Evolutionary conservation across 257 asterid species (phyloP), one percentile per base, ranked within the genome.

Genomic region (Ajuga chamaepitys): DNA sequence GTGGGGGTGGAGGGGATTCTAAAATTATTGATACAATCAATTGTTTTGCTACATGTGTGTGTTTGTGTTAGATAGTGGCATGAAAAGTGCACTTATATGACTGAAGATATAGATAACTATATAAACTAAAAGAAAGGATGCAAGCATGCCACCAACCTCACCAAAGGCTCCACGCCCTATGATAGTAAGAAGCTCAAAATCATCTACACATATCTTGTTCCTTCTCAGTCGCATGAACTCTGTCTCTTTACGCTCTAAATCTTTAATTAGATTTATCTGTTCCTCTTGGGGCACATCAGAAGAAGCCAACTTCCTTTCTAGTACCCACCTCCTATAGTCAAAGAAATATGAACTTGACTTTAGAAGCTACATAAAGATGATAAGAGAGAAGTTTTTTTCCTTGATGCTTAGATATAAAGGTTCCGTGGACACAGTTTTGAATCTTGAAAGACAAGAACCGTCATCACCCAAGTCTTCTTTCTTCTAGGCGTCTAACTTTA

Each of bases 151-250:
- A 83, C 81, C 48, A 72, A 91, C 96, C 97, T 93, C 99, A 16
- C 97, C 99, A 74, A 82, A 93, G 68, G 99, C 99, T 70, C 99
- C 99, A 65, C 96, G 93, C 25, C 99, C 97, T 10, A 93, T 93
- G 74, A 93, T 90, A 52, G 97, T 88, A 61, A 93, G 88, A 74
- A 84, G 96, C 82, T 89, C 99, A 72, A 93, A 93, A 74, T 93
- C 99, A 80, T 93, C 99, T 14, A 89, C 97, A 47, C 96, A 87
- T 71, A 93, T 89, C 78, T 93, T 93, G 84, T 93, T 76, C 81
- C 99, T 89, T 77, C 85, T 86, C 73, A 93, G 75, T 75, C 99
- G 82, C 91, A 93, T 93, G 80, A 75, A 93, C 77, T 89, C 97
- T 1, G 99, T 93, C 76, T 93, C 99, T 78, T 87, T 89, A 42